phyloP scores from a whole-genome alignment of 176 grass and related monocot species.

The Rhynchospora pubera region DNA sequence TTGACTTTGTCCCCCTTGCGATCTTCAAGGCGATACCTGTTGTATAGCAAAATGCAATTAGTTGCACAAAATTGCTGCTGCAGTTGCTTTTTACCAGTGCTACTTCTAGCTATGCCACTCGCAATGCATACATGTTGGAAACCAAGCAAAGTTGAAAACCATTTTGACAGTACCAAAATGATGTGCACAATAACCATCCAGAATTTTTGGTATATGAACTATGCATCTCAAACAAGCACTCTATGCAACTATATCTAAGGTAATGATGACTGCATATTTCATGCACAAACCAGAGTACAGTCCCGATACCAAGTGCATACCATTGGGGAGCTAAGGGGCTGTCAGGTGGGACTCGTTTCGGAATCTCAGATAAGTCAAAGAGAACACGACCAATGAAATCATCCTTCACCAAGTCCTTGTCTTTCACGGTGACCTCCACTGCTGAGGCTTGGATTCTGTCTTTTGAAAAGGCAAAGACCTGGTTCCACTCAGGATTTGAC shows the following conservation, averaged over 20 bases:
- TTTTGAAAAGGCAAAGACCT: slow-evolving; percentile 60
- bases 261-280: background rate
- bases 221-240: background rate
- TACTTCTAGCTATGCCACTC: background rate
- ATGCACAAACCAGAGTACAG: background rate
- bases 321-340: slow-evolving; percentile 51
- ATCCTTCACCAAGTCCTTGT: slow-evolving; percentile 45
- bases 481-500: slow-evolving; percentile 44
- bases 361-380: slow-evolving; percentile 51
- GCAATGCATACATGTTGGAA: background rate
- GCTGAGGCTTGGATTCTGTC: slow-evolving; percentile 37
- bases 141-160: background rate
- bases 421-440: slow-evolving; percentile 41
- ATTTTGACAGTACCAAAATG: background rate
- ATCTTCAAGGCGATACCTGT: slow-evolving; percentile 38
- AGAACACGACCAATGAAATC: slow-evolving; percentile 43
- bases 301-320: background rate
- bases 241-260: background rate
- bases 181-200: background rate
- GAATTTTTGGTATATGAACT: background rate
- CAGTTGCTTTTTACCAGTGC: background rate
- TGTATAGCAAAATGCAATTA: background rate
- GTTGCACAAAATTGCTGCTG: background rate
- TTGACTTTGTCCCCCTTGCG: slow-evolving; percentile 40
- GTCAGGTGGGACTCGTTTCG: slow-evolving; percentile 58